Conservation (phyloP, 2,329 filamentous ascomycete species). For the Chaetomium sp. region DNA sequence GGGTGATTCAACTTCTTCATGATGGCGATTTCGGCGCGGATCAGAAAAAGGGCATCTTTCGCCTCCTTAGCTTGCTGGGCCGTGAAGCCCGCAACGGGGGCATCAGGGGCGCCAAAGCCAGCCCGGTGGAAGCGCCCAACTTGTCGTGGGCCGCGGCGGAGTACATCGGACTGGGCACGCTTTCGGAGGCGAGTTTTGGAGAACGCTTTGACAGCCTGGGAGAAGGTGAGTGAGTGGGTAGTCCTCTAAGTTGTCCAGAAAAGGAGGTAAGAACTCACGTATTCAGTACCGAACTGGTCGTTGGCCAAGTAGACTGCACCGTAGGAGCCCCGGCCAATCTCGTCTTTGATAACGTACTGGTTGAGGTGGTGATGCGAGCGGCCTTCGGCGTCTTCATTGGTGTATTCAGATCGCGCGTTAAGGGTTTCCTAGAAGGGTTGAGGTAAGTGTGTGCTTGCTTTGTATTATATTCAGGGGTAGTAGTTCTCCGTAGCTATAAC, state of each 20-base stretch:
- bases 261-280: slow-evolving; percentile 51
- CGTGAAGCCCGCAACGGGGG: slow-evolving; percentile 24
- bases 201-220: slow-evolving; percentile 91
- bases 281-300: slow-evolving; percentile 89
- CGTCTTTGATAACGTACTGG: slow-evolving; percentile 87
- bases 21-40: slow-evolving; percentile 93
- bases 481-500: slow-evolving; percentile 8
- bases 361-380: slow-evolving; percentile 81
- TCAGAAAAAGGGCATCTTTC: slow-evolving; percentile 69
- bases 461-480: no score
- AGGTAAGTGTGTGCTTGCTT: neutral
- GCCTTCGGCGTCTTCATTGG: slow-evolving; percentile 76
- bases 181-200: slow-evolving; percentile 87
- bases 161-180: slow-evolving; percentile 81
- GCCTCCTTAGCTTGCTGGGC: slow-evolving; percentile 53
- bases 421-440: slow-evolving; percentile 65
- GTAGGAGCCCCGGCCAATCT: slow-evolving; percentile 95
- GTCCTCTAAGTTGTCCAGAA: neutral
- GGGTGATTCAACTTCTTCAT: slow-evolving; percentile 98
- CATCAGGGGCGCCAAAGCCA: slow-evolving; percentile 23
- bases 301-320: slow-evolving; percentile 85
- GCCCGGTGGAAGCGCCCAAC: slow-evolving; percentile 19
- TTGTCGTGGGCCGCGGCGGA: slow-evolving; percentile 35
- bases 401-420: slow-evolving; percentile 81
- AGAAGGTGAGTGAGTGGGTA: slow-evolving; percentile 5